A percentile compares a stretch with the other conserved stretches of the same genome.
Conservation (phyloP, 805 yeast species). For the Teunomyces tritomae region DNA sequence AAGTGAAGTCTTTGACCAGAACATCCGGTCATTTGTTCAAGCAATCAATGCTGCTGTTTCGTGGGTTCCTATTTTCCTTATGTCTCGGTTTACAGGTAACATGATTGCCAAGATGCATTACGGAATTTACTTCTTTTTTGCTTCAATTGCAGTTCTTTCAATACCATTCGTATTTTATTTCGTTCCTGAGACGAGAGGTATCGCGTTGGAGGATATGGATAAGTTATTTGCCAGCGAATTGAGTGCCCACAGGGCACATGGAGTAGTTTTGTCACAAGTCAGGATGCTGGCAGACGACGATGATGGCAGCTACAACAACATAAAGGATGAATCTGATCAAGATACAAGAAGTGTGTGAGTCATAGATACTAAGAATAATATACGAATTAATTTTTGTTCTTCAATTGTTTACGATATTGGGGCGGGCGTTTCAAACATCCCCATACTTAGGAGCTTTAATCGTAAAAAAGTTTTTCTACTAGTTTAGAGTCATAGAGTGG, state of each 20-base stretch:
- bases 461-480: too few species aligned
- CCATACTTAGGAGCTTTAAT: not conserved
- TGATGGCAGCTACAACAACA: constrained; percentile 7
- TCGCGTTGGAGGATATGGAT: constrained; percentile 30
- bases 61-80: constrained; percentile 39
- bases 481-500: too few species aligned
- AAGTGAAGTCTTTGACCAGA: constrained; percentile 38
- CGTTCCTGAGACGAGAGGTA: constrained; percentile 40
- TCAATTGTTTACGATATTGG: too few species aligned
- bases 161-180: constrained; percentile 38
- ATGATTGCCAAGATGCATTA: constrained; percentile 36
- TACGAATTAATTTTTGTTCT: too few species aligned
- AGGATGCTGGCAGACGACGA: constrained; percentile 13
- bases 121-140: constrained; percentile 39
- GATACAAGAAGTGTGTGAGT: not conserved
- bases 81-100: constrained; percentile 32
- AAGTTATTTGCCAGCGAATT: constrained; percentile 20
- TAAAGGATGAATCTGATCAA: not conserved
- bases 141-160: constrained; percentile 29
- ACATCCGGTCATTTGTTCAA: constrained; percentile 38
- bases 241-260: constrained; percentile 23
- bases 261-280: constrained; percentile 16
- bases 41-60: constrained; percentile 40
- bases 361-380: not conserved
- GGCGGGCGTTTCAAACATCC: not conserved